These are phyloP conservation scores for Microbotryum violaceum DNA, from an alignment of 1,284 basidiomycete genomes.

Conservation along the genomic window DNA sequence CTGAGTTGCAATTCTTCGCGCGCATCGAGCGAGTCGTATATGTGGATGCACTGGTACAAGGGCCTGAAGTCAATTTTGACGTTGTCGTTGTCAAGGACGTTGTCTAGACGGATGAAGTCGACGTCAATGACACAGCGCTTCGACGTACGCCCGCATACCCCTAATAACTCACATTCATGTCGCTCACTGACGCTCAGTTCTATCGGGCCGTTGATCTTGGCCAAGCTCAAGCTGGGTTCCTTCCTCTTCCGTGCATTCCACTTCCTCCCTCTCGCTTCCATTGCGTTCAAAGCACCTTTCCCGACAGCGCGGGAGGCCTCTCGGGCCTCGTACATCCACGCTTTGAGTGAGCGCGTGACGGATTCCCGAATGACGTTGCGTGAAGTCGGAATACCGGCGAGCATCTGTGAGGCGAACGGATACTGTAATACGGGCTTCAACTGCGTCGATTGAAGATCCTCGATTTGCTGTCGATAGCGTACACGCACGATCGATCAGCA, in stretches of 20 bases:
- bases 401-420: slow-evolving; percentile 83
- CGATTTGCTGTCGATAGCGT: slow-evolving; percentile 60
- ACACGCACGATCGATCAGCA: background rate
- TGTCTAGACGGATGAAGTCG: slow-evolving; percentile 50
- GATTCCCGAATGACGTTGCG: slow-evolving; percentile 82
- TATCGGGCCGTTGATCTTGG: slow-evolving; percentile 85
- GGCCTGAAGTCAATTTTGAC: slow-evolving; percentile 88
- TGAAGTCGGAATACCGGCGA: slow-evolving; percentile 83
- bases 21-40: slow-evolving; percentile 83
- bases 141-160: slow-evolving; percentile 5
- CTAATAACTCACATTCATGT: slow-evolving; percentile 66
- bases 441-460: slow-evolving; percentile 86
- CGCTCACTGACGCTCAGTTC: slow-evolving; percentile 91
- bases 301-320: slow-evolving; percentile 84
- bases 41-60: slow-evolving; percentile 93
- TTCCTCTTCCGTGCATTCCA: slow-evolving; percentile 59
- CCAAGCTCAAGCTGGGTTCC: slow-evolving; percentile 49
- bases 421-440: slow-evolving; percentile 83
- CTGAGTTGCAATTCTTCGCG: slow-evolving; percentile 80
- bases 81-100: slow-evolving; percentile 83
- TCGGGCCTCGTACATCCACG: slow-evolving; percentile 92
- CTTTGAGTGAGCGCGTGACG: slow-evolving; percentile 89
- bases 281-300: slow-evolving; percentile 76
- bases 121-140: slow-evolving; percentile 2
- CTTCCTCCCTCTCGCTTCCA: slow-evolving; percentile 72